Evolutionary conservation across 2,329 filamentous ascomycete species (phyloP), one percentile per base, ranked within the genome.

Genomic region (Cladosporium sp.): DNA sequence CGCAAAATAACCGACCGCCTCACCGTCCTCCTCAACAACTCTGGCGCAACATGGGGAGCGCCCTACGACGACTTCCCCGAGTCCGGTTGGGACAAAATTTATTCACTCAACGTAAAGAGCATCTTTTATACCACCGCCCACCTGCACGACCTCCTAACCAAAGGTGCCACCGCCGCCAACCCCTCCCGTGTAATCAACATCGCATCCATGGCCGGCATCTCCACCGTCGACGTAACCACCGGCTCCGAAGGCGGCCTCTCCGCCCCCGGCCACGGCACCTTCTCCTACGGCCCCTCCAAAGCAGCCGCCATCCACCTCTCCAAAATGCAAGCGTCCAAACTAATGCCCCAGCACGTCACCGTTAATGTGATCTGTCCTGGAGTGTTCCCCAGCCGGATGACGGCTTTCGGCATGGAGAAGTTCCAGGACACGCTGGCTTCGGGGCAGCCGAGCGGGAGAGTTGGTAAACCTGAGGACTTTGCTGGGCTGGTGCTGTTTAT

Each of bases 31-130:
- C 71, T 82, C 56, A 81, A 81, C 72, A 82, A 83, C 66, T 80
- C 80, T 1, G 81, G 81, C 1, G 79, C 81, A 0, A 73, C 74
- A 8, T 76, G 74, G 74, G 85, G 84, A 11, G 85, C 81, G 28
- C 81, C 84, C 30, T 86, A 86, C 72, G 83, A 85, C 66, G 79
- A 86, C 72, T 87, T 85, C 70, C 84, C 84, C 0, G 84, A 85
- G 67, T 78, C 80, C 56, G 85, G 82, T 48, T 87, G 84, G 83
- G 84, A 85, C 68, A 84, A 86, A 68, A 77, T 87, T 25, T 68
- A 68, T 58, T 70, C 72, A 3, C 66, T 76, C 5, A 76, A 76
- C 63, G 74, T 76, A 49, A 76, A 76, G 63, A 63, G 74, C 8
- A 75, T 80, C 64, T 82, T 81, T 72, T 77, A 79, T 53, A 82